Evolutionary conservation across 2,329 filamentous ascomycete genomes (phyloP).

Genomic region (Grosmannia huntii): DNA sequence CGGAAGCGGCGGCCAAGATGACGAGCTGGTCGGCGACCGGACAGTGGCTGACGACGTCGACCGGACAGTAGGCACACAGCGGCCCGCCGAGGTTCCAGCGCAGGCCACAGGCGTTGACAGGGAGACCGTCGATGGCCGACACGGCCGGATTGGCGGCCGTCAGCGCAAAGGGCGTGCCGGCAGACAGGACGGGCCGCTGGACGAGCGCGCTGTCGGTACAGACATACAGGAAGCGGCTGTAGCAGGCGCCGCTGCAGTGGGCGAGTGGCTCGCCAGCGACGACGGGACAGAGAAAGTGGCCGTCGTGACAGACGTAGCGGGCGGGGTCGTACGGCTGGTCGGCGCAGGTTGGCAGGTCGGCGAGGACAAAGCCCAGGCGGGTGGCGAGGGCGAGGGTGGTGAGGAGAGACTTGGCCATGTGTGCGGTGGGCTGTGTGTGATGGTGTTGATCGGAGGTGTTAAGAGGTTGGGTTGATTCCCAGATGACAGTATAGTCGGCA

Average conservation of each 20-base stretch:
- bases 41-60: conserved; percentile 14
- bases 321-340: conserved; percentile 9
- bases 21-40: conserved; percentile 17
- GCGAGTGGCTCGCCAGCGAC: conserved; percentile 20
- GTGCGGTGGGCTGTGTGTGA: not conserved
- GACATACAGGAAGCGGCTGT: conserved; percentile 21
- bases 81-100: conserved; percentile 14
- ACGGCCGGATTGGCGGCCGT: conserved; percentile 19
- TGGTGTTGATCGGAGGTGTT: not conserved
- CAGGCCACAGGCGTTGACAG: conserved; percentile 17
- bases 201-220: conserved; percentile 16
- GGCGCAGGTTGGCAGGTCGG: conserved; percentile 8
- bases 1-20: conserved; percentile 5
- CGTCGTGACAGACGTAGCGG: conserved; percentile 19
- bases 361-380: not conserved
- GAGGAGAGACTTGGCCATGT: not conserved
- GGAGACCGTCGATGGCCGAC: conserved; percentile 16
- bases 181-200: conserved; percentile 12
- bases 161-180: conserved; percentile 16
- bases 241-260: conserved; percentile 22
- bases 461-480: too few relatives aligned
- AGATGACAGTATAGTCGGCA: too few relatives aligned
- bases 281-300: conserved; percentile 21
- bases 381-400: conserved; percentile 3
- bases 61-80: conserved; percentile 20